Evolutionary conservation across 371 early-diverging fungal species (phyloP).

Genomic region (Quaeritorhiza haematococci): DNA sequence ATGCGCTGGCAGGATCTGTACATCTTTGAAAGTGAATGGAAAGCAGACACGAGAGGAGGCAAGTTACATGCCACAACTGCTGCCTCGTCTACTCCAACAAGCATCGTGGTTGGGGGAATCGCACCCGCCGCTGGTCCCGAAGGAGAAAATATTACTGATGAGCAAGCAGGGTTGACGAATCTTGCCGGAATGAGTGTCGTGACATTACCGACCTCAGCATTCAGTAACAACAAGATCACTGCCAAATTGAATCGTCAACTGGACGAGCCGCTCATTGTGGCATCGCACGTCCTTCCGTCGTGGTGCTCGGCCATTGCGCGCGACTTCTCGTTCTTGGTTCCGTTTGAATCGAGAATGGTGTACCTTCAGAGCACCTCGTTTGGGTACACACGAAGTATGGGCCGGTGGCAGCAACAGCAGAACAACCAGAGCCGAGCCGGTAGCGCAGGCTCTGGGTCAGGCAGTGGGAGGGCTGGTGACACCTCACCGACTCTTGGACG

Average conservation of each 20-base stretch:
- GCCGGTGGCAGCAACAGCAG: constrained; percentile 34
- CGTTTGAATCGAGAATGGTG: constrained; percentile 73
- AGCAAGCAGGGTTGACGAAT: background rate
- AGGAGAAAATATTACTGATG: background rate
- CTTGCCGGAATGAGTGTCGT: background rate
- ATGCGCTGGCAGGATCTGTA: constrained; percentile 50
- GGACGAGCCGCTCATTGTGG: constrained; percentile 83
- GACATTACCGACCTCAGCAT: constrained; percentile 45
- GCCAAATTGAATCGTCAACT: constrained; percentile 81
- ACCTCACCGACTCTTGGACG: constrained; percentile 54
- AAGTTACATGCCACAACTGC: background rate
- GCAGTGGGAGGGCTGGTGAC: constrained; percentile 4
- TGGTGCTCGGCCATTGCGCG: constrained; percentile 69
- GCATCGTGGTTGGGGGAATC: constrained; percentile 22
- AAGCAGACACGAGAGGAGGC: constrained; percentile 5
- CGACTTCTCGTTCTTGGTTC: constrained; percentile 74
- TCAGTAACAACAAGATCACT: constrained; percentile 73
- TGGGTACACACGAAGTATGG: constrained; percentile 75
- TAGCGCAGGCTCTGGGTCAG: background rate
- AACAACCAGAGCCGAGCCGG: constrained; percentile 1
- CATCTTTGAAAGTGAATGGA: background rate
- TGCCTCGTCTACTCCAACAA: constrained; percentile 7
- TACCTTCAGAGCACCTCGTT: constrained; percentile 80
- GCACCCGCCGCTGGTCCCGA: constrained; percentile 19
- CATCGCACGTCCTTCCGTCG: constrained; percentile 68